Evolutionary conservation across 495 filamentous ascomycete genomes (phyloP).

Genomic region (Aspergillus sparsus): DNA sequence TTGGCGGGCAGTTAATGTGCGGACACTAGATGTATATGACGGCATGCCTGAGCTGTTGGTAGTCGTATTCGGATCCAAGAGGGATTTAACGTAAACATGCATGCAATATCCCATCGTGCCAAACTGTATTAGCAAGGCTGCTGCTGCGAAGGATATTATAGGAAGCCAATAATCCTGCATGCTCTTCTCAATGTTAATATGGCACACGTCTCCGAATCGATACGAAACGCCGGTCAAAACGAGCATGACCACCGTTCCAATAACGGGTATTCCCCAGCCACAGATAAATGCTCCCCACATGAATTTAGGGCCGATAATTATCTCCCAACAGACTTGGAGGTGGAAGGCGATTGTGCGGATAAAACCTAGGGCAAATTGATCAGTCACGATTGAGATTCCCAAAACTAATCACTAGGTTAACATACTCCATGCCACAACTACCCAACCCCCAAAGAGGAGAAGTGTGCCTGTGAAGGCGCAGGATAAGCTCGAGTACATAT

Average conservation of each 20-base stretch:
- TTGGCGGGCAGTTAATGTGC: constrained; percentile 81
- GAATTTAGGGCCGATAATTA: constrained; percentile 82
- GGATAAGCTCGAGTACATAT: constrained; percentile 77
- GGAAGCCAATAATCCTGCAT: constrained; percentile 89
- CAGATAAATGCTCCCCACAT: constrained; percentile 80
- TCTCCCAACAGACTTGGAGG: constrained; percentile 96
- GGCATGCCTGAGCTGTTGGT: constrained; percentile 73
- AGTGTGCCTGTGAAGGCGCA: constrained; percentile 90
- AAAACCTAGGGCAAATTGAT: constrained; percentile 56
- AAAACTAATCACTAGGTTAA: neutral
- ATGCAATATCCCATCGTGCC: constrained; percentile 90
- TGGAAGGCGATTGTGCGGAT: constrained; percentile 88
- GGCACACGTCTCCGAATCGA: constrained; percentile 86
- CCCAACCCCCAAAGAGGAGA: constrained; percentile 80
- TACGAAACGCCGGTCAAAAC: constrained; percentile 90
- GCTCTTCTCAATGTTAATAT: constrained; percentile 84
- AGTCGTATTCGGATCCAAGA: constrained; percentile 68
- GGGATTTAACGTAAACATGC: constrained; percentile 83
- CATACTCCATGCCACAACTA: constrained; percentile 77
- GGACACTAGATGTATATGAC: constrained; percentile 76
- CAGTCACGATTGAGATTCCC: constrained; percentile 6
- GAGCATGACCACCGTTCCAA: constrained; percentile 72
- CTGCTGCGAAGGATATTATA: constrained; percentile 72
- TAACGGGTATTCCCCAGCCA: constrained; percentile 80
- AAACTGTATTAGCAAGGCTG: constrained; percentile 80